phyloP scores from a whole-genome alignment of 176 grass and related monocot species.

The Oryza meyeriana region DNA sequence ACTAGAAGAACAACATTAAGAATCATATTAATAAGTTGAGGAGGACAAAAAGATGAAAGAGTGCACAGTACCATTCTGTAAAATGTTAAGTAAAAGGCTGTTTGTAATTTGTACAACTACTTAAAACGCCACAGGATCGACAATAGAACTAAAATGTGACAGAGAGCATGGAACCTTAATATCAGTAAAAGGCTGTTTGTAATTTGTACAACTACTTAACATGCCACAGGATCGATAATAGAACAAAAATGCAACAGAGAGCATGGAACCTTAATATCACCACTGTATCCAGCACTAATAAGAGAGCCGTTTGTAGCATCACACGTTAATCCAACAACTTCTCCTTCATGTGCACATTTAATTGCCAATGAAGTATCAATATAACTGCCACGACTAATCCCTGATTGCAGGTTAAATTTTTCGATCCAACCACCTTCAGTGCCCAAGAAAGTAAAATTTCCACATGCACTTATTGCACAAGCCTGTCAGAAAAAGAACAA shows the following conservation, averaged over 20 bases:
- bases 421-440: conserved; percentile 94
- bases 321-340: conserved; percentile 88
- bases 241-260: not conserved
- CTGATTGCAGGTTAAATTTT: conserved; percentile 95
- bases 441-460: conserved; percentile 88
- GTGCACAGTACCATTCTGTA: not conserved
- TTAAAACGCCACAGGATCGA: conserved; percentile 3
- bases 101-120: not conserved
- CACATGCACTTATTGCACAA: conserved; percentile 95
- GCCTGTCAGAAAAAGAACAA: conserved; percentile 49
- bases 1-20: conserved; percentile 12
- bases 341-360: conserved; percentile 77
- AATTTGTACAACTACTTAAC: not conserved
- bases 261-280: conserved; percentile 80
- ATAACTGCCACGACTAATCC: conserved; percentile 75
- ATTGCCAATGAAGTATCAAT: conserved; percentile 48
- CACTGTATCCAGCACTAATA: conserved; percentile 87
- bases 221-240: not conserved
- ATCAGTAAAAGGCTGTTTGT: conserved; percentile 45
- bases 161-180: conserved; percentile 63
- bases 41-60: not conserved
- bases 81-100: not conserved
- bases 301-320: conserved; percentile 82
- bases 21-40: not conserved
- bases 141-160: not conserved